Evolutionary conservation across 441 rosid genomes (phyloP), one percentile per base, ranked within the genome.

Genomic region (Rhodomyrtus psidioides): DNA sequence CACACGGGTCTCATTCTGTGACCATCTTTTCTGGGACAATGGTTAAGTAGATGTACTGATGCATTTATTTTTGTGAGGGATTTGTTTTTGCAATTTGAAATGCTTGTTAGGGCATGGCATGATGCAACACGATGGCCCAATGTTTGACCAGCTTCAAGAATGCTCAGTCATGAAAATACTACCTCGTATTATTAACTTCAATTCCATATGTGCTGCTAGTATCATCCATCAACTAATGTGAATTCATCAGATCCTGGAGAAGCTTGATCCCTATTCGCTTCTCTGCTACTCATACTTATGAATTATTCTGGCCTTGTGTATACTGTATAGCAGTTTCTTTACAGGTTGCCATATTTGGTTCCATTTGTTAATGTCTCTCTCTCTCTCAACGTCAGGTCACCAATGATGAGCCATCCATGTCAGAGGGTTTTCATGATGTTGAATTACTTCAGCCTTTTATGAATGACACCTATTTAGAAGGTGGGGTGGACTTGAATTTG

Each of bases 401-500:
- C 83, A 86, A 89, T 60, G 96, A 91, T 82, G 97, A 93, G 83
- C 90, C 94, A 53, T 91, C 91, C 90, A 89, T 83, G 17, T 86
- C 91, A 57, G 96, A 94, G 62, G 93, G 91, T 83, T 88, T 89
- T 86, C 99, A 94, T 90, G 96, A 96, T 87, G 89, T 96, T 82
- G 98, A 95, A 90, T 89, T 96, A 88, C 94, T 94, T 88, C 91
- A 90, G 49, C 98, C 99, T 82, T 92, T 95, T 89, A 89, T 89
- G 92, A 94, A 93, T 90, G 93, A 93, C 88, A 55, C 85, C 46
- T 89, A 81, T 57, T 87, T 82, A 51, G 95, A 92, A 86, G 96
- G 97, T 97, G 85, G 62, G 90, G 88, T 85, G 86, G 70, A 56
- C 58, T 42, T 75, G 55, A 84, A 82, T 79, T 49, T 84, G 85